phyloP scores from a whole-genome alignment of 345 rosid genomes.

The Gossypium bickii region DNA sequence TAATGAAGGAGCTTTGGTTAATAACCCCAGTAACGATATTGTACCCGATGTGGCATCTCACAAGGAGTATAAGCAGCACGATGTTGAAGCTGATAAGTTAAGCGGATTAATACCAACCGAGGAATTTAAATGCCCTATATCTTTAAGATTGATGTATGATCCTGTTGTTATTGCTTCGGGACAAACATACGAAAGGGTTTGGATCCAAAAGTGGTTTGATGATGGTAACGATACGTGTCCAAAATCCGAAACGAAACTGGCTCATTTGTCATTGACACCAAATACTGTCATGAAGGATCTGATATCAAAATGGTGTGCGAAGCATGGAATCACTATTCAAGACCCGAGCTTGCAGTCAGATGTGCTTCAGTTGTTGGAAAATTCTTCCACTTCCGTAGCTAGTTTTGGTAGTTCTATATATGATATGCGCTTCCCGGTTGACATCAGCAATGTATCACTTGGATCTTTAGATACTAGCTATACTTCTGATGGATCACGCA shows the following conservation, averaged over 20 bases:
- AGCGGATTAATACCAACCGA: conserved; percentile 39
- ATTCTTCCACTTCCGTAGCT: conserved; percentile 51
- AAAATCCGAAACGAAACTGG: conserved; percentile 42
- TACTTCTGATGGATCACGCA: conserved; percentile 31
- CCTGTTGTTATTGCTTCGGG: conserved; percentile 85
- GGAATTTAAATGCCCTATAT: conserved; percentile 69
- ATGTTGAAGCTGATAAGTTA: conserved; percentile 22
- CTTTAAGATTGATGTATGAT: conserved; percentile 75
- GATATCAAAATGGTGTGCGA: conserved; percentile 67
- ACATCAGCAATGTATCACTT: conserved; percentile 53
- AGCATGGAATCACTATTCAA: conserved; percentile 41
- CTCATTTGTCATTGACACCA: conserved; percentile 40
- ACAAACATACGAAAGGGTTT: conserved; percentile 76
- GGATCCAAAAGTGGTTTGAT: conserved; percentile 80
- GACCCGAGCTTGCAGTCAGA: conserved; percentile 38
- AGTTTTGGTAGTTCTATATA: conserved; percentile 56
- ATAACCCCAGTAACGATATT: conserved; percentile 14
- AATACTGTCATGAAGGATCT: conserved; percentile 52
- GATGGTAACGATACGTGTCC: conserved; percentile 78
- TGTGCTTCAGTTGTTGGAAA: conserved; percentile 31
- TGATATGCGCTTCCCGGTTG: conserved; percentile 51
- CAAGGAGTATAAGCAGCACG: conserved; percentile 16
- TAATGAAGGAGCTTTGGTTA: conserved; percentile 23
- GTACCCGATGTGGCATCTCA: conserved; percentile 24
- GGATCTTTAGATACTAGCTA: conserved; percentile 52